Conservation (phyloP, 2,329 filamentous ascomycete species). For the Colletotrichum scovillei region DNA sequence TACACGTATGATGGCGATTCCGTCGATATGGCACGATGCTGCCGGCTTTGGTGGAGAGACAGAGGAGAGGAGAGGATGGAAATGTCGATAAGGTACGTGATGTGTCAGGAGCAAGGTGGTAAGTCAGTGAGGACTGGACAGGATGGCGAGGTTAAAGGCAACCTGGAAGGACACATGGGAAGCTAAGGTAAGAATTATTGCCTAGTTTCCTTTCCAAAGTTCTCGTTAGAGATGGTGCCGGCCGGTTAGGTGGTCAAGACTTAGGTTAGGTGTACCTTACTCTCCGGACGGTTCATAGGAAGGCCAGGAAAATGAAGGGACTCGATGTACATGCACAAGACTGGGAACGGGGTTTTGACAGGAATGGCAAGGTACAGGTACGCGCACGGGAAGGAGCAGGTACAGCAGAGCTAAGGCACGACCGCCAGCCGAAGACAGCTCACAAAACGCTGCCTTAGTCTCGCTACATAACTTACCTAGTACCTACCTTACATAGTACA, state of each 20-base stretch:
- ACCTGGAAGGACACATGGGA: conserved; percentile 1
- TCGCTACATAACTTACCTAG: too few species aligned
- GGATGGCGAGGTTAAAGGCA: conserved; percentile 11
- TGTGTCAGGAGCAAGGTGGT: conserved; percentile 22
- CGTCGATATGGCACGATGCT: conserved; percentile 10
- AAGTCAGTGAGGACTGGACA: conserved; percentile 16
- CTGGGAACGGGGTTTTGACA: conserved; percentile 11
- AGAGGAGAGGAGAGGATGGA: background rate
- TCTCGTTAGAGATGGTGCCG: background rate
- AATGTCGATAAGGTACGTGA: conserved; percentile 12
- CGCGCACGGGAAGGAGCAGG: conserved; percentile 11
- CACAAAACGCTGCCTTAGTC: background rate
- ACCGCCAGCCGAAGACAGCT: background rate
- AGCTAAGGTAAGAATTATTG: background rate
- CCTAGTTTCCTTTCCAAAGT: background rate
- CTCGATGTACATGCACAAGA: conserved; percentile 20
- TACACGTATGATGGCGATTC: conserved; percentile 11
- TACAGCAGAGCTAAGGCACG: background rate
- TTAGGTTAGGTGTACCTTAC: too few species aligned
- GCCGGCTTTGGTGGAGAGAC: background rate
- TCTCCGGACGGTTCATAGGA: too few species aligned
- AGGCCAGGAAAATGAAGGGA: background rate
- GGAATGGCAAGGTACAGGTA: conserved; percentile 25
- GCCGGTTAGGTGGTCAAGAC: too few species aligned
- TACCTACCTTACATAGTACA: too few species aligned